Percentiles rank a stretch among this genome's conserved stretches.
Conservation (phyloP, 257 asterid species). For the Plectranthus barbatus region DNA sequence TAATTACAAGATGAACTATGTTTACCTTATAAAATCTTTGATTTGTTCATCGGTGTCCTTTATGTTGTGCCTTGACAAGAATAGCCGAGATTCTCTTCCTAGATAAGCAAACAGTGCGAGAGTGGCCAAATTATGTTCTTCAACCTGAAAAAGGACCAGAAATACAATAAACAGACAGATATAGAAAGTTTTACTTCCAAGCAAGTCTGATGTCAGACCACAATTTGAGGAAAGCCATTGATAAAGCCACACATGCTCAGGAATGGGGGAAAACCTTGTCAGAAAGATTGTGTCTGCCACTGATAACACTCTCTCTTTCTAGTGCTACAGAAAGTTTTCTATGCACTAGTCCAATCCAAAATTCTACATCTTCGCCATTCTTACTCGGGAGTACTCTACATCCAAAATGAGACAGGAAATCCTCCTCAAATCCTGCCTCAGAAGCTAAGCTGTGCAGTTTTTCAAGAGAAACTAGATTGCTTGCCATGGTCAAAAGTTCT, state of each 20-base stretch:
- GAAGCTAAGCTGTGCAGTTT: constrained; percentile 60
- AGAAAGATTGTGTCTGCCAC: constrained; percentile 31
- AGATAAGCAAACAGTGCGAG: constrained; percentile 66
- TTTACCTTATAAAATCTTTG: constrained; percentile 54
- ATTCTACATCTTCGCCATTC: constrained; percentile 48
- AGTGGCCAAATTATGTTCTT: constrained; percentile 52
- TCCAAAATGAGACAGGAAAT: constrained; percentile 58
- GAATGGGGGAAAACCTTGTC: constrained; percentile 35
- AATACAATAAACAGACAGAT: background rate
- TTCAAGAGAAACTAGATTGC: constrained; percentile 37
- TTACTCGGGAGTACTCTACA: constrained; percentile 51
- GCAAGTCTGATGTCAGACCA: background rate
- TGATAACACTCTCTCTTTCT: constrained; percentile 56
- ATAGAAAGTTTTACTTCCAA: background rate
- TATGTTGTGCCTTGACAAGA: constrained; percentile 48
- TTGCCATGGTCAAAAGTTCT: constrained; percentile 55
- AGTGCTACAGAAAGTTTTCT: constrained; percentile 53
- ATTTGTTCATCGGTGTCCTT: constrained; percentile 57
- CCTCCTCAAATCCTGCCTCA: constrained; percentile 80
- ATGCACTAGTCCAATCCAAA: constrained; percentile 73
- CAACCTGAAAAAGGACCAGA: constrained; percentile 30
- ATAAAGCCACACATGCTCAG: background rate
- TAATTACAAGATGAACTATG: background rate
- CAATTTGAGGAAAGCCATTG: background rate
- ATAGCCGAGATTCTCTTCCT: constrained; percentile 73